phyloP scores from a whole-genome alignment of 371 early-diverging fungal species.

The Enteropsectra breve region DNA sequence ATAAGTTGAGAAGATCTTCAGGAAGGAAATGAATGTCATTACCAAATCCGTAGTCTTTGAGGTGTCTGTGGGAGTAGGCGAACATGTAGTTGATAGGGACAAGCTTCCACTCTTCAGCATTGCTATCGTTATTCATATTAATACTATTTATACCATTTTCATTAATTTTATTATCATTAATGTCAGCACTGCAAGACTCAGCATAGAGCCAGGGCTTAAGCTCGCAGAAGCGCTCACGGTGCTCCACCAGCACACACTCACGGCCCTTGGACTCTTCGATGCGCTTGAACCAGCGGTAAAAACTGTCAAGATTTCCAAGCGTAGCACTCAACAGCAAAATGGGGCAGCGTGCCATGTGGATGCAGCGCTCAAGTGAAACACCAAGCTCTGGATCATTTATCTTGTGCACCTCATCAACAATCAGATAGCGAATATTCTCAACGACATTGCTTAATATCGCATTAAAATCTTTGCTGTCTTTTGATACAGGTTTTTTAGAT shows the following conservation, averaged over 20 bases:
- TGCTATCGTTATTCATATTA: neutral
- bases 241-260: constrained; percentile 49
- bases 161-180: no score
- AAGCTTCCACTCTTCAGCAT: constrained; percentile 8
- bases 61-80: constrained; percentile 54
- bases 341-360: constrained; percentile 61
- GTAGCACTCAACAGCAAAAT: constrained; percentile 63
- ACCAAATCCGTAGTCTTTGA: constrained; percentile 58
- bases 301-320: constrained; percentile 62
- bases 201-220: constrained; percentile 55
- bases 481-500: constrained; percentile 27
- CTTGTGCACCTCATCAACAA: constrained; percentile 64
- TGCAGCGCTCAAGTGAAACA: constrained; percentile 61
- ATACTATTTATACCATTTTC: neutral
- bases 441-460: constrained; percentile 24
- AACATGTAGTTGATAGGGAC: constrained; percentile 56
- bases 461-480: neutral
- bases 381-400: constrained; percentile 61
- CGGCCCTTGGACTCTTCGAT: constrained; percentile 54
- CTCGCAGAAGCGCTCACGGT: constrained; percentile 60
- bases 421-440: constrained; percentile 61
- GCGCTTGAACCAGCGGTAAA: constrained; percentile 57
- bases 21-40: constrained; percentile 60
- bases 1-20: constrained; percentile 58
- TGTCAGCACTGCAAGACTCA: no score